These are phyloP conservation scores for Cercophora scortea DNA, from an alignment of 495 filamentous ascomycete genomes.

Conservation along the genomic window DNA sequence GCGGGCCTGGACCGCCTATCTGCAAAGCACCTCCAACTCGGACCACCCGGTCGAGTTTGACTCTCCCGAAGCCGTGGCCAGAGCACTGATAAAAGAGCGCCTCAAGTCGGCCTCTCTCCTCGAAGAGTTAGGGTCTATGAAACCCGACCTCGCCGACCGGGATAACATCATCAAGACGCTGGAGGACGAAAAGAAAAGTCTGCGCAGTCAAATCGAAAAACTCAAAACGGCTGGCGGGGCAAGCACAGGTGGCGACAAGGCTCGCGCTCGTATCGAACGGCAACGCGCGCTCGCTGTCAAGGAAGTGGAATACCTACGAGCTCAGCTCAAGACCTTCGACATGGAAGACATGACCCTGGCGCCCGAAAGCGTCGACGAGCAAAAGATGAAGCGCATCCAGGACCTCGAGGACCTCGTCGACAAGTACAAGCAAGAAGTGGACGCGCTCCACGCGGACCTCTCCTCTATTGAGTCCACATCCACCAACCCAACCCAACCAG, in stretches of 20 bases:
- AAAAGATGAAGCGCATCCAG: conserved; percentile 66
- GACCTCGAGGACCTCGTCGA: conserved; percentile 82
- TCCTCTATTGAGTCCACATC: conserved; percentile 46
- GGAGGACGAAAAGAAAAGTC: conserved; percentile 55
- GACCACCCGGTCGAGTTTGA: conserved; percentile 64
- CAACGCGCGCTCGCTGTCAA: conserved; percentile 79
- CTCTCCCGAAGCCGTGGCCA: conserved; percentile 80
- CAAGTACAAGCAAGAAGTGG: conserved; percentile 77
- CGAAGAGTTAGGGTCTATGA: conserved; percentile 66
- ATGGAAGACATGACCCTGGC: conserved; percentile 82
- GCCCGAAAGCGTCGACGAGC: conserved; percentile 65
- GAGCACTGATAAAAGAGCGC: conserved; percentile 72
- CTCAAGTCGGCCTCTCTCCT: conserved; percentile 69
- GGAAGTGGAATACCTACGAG: conserved; percentile 88
- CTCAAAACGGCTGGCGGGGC: conserved; percentile 36
- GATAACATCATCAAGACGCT: conserved; percentile 67
- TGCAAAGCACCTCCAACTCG: conserved; percentile 55
- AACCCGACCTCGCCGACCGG: conserved; percentile 73
- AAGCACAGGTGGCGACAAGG: conserved; percentile 41
- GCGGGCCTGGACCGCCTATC: conserved; percentile 76
- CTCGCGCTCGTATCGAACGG: conserved; percentile 64
- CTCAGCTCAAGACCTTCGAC: conserved; percentile 86
- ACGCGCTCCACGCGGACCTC: conserved; percentile 63
- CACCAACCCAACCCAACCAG: conserved; percentile 11
- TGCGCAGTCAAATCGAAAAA: conserved; percentile 65